phyloP scores from a whole-genome alignment of 73 alveolate species.

The Paramecium sonneborni region DNA sequence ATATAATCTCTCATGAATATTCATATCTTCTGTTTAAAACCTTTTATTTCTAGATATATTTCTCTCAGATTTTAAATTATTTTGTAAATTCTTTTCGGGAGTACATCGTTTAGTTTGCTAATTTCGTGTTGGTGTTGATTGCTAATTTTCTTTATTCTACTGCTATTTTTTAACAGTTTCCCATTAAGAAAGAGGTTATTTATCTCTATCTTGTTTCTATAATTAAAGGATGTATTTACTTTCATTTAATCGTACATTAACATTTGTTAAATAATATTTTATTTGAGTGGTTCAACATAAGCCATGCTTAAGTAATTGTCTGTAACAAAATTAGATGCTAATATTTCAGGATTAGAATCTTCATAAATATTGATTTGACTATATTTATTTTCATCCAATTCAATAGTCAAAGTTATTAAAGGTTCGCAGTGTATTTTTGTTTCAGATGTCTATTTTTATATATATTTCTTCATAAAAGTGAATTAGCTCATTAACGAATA shows the following conservation, averaged over 20 bases:
- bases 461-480: constrained; percentile 14
- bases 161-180: constrained; percentile 8
- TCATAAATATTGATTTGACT: constrained; percentile 18
- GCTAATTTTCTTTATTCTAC: constrained; percentile 30
- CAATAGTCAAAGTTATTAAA: constrained; percentile 29
- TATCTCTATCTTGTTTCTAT: background rate
- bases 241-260: constrained; percentile 28
- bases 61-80: background rate
- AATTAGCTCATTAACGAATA: constrained; percentile 56
- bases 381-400: constrained; percentile 30
- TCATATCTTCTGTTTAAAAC: background rate
- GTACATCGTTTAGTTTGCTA: background rate
- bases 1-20: background rate
- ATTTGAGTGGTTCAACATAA: constrained; percentile 34
- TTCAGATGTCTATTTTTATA: background rate
- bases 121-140: background rate
- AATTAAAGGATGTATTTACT: background rate
- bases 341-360: constrained; percentile 41
- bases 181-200: background rate
- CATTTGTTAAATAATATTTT: constrained; percentile 30
- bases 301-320: background rate
- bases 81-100: background rate
- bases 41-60: constrained; percentile 29
- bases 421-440: constrained; percentile 23
- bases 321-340: constrained; percentile 36